Conservation (phyloP, 768 basidiomycete genomes). For the Crucibulum laeve region DNA sequence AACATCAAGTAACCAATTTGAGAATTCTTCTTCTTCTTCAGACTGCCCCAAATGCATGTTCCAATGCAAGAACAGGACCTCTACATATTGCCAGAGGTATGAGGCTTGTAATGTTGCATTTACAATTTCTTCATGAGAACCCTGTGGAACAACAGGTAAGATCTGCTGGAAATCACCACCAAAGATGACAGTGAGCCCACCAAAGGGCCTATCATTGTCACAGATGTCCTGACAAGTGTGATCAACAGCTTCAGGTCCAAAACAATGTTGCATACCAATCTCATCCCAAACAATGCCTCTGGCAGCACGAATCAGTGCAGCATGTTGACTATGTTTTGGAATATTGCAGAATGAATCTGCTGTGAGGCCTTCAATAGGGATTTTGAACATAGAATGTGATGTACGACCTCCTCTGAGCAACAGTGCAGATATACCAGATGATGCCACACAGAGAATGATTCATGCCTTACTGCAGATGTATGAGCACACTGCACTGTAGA, state of each 20-base stretch:
- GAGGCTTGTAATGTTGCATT: constrained; percentile 28
- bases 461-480: constrained; percentile 16
- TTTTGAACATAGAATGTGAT: constrained; percentile 43
- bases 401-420: constrained; percentile 40
- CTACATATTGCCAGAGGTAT: constrained; percentile 29
- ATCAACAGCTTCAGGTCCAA: constrained; percentile 34
- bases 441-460: constrained; percentile 44
- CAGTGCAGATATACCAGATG: constrained; percentile 44
- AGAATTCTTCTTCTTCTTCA: constrained; percentile 21
- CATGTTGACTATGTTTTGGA: no score
- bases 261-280: constrained; percentile 30
- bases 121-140: constrained; percentile 33
- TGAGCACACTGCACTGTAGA: constrained; percentile 29
- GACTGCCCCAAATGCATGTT: constrained; percentile 38
- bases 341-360: constrained; percentile 26
- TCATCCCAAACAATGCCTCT: constrained; percentile 43
- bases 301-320: no score
- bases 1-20: constrained; percentile 29
- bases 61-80: constrained; percentile 23
- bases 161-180: constrained; percentile 47
- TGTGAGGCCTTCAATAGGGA: constrained; percentile 29
- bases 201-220: constrained; percentile 26
- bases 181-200: constrained; percentile 40
- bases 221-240: constrained; percentile 27
- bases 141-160: constrained; percentile 37